Evolutionary conservation across 177 flowering plant species (phyloP).

Genomic region (Vitis hybrid): DNA sequence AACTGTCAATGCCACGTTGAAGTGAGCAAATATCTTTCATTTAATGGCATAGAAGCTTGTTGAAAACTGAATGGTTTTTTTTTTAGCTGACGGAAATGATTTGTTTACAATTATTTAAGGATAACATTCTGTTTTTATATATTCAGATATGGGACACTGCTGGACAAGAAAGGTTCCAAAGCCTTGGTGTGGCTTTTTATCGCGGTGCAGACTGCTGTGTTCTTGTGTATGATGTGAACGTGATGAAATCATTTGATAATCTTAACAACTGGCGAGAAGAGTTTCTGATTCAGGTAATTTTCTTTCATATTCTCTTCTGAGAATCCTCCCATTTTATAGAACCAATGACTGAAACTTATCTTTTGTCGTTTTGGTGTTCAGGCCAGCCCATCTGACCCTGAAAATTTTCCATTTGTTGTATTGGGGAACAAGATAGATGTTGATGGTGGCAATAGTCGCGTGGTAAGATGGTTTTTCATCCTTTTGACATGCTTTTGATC

Average conservation of each 20-base stretch:
- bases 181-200: constrained; percentile 40
- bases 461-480: constrained; percentile 37
- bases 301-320: too few species aligned
- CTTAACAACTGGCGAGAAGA: constrained; percentile 55
- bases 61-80: too few species aligned
- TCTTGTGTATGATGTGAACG: constrained; percentile 52
- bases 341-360: neutral
- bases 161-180: constrained; percentile 47
- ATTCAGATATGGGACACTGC: constrained; percentile 57
- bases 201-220: constrained; percentile 46
- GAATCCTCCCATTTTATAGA: neutral
- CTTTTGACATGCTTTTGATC: neutral
- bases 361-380: constrained; percentile 22
- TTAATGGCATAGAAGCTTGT: too few species aligned
- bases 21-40: too few species aligned
- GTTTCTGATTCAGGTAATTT: constrained; percentile 44
- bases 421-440: constrained; percentile 71
- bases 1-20: too few species aligned
- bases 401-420: constrained; percentile 68
- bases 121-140: neutral
- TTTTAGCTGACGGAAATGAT: neutral
- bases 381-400: constrained; percentile 63
- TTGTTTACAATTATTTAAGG: neutral
- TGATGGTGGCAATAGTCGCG: constrained; percentile 73
- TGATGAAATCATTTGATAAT: constrained; percentile 45